phyloP scores from a whole-genome alignment of 345 rosid genomes.

The Geranium rotundifolium region DNA sequence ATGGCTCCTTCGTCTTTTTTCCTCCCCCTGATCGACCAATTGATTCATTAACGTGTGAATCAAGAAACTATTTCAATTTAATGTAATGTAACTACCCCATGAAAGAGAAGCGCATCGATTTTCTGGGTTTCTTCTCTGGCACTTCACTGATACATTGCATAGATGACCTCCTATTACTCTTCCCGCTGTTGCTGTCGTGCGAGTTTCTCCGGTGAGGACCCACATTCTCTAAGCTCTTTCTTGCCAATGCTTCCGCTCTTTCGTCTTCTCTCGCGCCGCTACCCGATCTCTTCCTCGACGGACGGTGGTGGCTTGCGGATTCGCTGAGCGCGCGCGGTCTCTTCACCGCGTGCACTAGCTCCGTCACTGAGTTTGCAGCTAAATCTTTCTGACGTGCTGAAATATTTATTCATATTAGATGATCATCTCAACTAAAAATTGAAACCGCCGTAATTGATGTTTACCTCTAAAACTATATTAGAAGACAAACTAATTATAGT shows the following conservation, averaged over 20 bases:
- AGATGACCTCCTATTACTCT: conserved; percentile 26
- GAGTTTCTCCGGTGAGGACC: neutral
- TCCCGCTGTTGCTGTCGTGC: conserved; percentile 21
- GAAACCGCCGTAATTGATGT: too few species aligned
- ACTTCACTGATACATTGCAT: conserved; percentile 70
- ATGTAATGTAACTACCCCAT: conserved; percentile 38
- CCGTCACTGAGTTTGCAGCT: conserved; percentile 64
- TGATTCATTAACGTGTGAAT: conserved; percentile 17
- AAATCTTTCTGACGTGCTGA: conserved; percentile 79
- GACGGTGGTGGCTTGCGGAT: conserved; percentile 31
- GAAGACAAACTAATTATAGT: too few species aligned
- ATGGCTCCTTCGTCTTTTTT: conserved; percentile 25
- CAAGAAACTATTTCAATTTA: too few species aligned
- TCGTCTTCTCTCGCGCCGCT: conserved; percentile 28
- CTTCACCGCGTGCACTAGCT: conserved; percentile 77
- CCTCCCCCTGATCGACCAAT: conserved; percentile 6
- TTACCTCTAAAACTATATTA: too few species aligned
- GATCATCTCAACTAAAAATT: too few species aligned
- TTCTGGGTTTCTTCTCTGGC: conserved; percentile 56
- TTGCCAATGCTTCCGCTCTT: conserved; percentile 3
- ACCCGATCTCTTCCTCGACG: conserved; percentile 42
- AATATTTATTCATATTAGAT: neutral
- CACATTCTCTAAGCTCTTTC: neutral
- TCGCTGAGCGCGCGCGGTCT: conserved; percentile 79
- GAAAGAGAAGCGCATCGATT: conserved; percentile 63